phyloP scores from a whole-genome alignment of 371 early-diverging fungal genomes.

The Rhizopus microsporus region DNA sequence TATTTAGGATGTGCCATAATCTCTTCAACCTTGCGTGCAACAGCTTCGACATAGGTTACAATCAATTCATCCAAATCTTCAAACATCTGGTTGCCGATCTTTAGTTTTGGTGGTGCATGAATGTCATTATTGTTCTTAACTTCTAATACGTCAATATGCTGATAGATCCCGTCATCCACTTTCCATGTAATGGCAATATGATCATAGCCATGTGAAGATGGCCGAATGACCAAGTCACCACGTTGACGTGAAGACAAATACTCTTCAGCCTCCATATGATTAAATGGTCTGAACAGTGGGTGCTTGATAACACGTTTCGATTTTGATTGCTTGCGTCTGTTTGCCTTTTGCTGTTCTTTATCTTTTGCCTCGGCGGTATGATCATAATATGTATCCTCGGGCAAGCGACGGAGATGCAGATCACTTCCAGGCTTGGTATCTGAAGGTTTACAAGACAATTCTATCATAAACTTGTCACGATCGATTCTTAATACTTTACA shows the following conservation, averaged over 20 bases:
- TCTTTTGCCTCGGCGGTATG: constrained; percentile 58
- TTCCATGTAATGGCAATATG: constrained; percentile 95
- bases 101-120: constrained; percentile 55
- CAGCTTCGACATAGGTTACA: constrained; percentile 86
- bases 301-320: constrained; percentile 73
- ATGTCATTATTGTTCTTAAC: constrained; percentile 68
- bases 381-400: constrained; percentile 73
- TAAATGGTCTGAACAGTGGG: constrained; percentile 82
- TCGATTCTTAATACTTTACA: constrained; percentile 81
- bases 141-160: constrained; percentile 91
- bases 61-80: constrained; percentile 91
- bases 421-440: constrained; percentile 56
- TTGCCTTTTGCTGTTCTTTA: constrained; percentile 57
- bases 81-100: constrained; percentile 66
- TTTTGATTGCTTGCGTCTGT: constrained; percentile 40
- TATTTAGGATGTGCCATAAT: constrained; percentile 68
- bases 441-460: constrained; percentile 64
- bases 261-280: constrained; percentile 73
- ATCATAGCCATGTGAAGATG: constrained; percentile 84
- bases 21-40: constrained; percentile 68
- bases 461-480: constrained; percentile 75
- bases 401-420: constrained; percentile 43
- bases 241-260: constrained; percentile 65
- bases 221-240: constrained; percentile 92
- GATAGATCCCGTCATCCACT: constrained; percentile 79